These are phyloP conservation scores for Aspergillus funiculosus DNA, from an alignment of 495 filamentous ascomycete species.

Conservation along the genomic window DNA sequence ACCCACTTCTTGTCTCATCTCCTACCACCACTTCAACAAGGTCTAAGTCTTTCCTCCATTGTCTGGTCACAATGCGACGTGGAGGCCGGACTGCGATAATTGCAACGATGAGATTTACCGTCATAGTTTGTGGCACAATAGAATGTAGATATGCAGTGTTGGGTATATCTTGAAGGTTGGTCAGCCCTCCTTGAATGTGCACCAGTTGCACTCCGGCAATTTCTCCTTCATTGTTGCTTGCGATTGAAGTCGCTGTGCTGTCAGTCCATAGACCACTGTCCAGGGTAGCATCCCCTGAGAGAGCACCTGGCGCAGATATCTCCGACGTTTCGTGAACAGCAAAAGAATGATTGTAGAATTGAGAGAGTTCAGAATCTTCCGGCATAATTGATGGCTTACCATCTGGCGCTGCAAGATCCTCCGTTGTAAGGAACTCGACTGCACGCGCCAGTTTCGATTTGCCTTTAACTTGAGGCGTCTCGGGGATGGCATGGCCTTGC, in stretches of 20 bases:
- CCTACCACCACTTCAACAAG: slow-evolving; percentile 76
- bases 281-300: slow-evolving; percentile 20
- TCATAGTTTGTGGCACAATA: slow-evolving; percentile 74
- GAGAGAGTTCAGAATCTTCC: slow-evolving; percentile 43
- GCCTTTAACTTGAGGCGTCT: slow-evolving; percentile 15
- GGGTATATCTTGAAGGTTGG: slow-evolving; percentile 65
- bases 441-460: slow-evolving; percentile 15
- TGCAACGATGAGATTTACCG: slow-evolving; percentile 69
- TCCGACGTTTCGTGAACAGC: slow-evolving; percentile 51
- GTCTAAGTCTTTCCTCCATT: slow-evolving; percentile 46
- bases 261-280: slow-evolving; percentile 25
- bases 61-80: slow-evolving; percentile 51
- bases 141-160: slow-evolving; percentile 57
- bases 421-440: slow-evolving; percentile 47
- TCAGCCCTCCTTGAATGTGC: slow-evolving; percentile 38
- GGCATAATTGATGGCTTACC: slow-evolving; percentile 18
- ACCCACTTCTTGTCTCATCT: slow-evolving; percentile 79
- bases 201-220: slow-evolving; percentile 8
- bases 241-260: slow-evolving; percentile 21
- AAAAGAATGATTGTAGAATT: slow-evolving; percentile 72
- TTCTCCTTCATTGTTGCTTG: slow-evolving; percentile 12
- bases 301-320: slow-evolving; percentile 20
- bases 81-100: slow-evolving; percentile 65
- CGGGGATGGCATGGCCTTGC: slow-evolving; percentile 13
- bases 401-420: slow-evolving; percentile 29